Conservation (phyloP, 2,329 filamentous ascomycete species). For the Colletotrichum phormii region DNA sequence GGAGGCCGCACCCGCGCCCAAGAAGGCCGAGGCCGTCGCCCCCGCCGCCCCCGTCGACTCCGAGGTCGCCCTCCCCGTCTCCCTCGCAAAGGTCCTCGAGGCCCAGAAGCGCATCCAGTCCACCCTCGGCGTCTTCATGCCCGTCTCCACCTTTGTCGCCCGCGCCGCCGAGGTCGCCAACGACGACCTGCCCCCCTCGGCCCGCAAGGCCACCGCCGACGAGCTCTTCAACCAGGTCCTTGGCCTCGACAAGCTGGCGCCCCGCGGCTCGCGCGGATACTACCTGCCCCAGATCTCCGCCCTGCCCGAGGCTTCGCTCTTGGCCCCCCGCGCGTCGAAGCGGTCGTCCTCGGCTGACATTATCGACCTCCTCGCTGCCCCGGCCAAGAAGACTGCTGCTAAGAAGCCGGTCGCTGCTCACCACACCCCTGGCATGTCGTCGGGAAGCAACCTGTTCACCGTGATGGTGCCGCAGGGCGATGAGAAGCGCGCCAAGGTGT, state of each 20-base stretch:
- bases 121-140: slow-evolving; percentile 82
- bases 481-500: slow-evolving; percentile 82
- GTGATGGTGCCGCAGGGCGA: slow-evolving; percentile 83
- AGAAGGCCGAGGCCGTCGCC: slow-evolving; percentile 44
- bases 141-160: slow-evolving; percentile 87
- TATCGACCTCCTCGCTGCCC: slow-evolving; percentile 79
- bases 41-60: slow-evolving; percentile 59
- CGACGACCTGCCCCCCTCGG: slow-evolving; percentile 80
- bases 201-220: slow-evolving; percentile 75
- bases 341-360: slow-evolving; percentile 70
- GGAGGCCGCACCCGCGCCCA: slow-evolving; percentile 46
- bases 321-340: slow-evolving; percentile 44
- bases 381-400: slow-evolving; percentile 41
- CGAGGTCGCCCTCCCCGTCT: slow-evolving; percentile 79
- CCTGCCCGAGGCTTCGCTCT: slow-evolving; percentile 60
- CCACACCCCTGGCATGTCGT: slow-evolving; percentile 57
- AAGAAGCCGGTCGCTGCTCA: slow-evolving; percentile 43
- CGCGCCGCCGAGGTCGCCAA: slow-evolving; percentile 90
- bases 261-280: slow-evolving; percentile 64
- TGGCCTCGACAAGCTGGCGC: slow-evolving; percentile 67
- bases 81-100: slow-evolving; percentile 81
- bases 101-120: slow-evolving; percentile 84
- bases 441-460: slow-evolving; percentile 81
- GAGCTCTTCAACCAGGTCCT: slow-evolving; percentile 93
- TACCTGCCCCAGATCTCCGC: slow-evolving; percentile 79